Percentiles rank a stretch among this genome's conserved stretches.
Evolutionary conservation across 2,329 filamentous ascomycete species (phyloP).

Genomic region (Aspergillus sp.): DNA sequence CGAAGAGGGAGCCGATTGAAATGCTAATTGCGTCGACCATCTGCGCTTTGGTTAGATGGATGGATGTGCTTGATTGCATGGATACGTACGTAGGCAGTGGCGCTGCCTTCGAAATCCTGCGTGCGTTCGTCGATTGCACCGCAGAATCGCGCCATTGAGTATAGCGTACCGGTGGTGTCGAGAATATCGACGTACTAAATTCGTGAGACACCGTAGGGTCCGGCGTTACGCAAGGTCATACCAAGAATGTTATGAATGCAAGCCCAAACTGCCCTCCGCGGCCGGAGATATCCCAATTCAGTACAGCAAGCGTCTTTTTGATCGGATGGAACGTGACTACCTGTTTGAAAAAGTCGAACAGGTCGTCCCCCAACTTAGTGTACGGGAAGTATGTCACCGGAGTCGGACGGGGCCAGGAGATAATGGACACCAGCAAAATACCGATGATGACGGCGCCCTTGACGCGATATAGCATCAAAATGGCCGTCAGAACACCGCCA

Average conservation of each 20-base stretch:
- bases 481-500: slow-evolving; percentile 67
- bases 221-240: slow-evolving; percentile 2
- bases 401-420: slow-evolving; percentile 75
- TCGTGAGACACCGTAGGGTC: not conserved
- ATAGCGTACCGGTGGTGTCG: slow-evolving; percentile 76
- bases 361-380: slow-evolving; percentile 55
- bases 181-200: slow-evolving; percentile 70
- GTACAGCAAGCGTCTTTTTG: slow-evolving; percentile 56
- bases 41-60: no score
- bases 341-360: slow-evolving; percentile 79
- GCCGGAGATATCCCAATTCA: slow-evolving; percentile 61
- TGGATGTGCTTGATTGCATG: no score
- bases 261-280: slow-evolving; percentile 70
- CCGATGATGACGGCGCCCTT: slow-evolving; percentile 80
- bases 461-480: slow-evolving; percentile 76
- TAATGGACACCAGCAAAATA: slow-evolving; percentile 74
- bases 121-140: slow-evolving; percentile 71
- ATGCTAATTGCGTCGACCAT: slow-evolving; percentile 71
- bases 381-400: slow-evolving; percentile 74
- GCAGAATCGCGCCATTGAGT: slow-evolving; percentile 80
- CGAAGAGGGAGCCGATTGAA: slow-evolving; percentile 69
- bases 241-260: slow-evolving; percentile 74
- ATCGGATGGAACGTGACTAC: slow-evolving; percentile 80
- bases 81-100: slow-evolving; percentile 59
- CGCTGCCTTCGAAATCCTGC: slow-evolving; percentile 78